Percentiles rank a stretch among this genome's conserved stretches.
phyloP scores from a whole-genome alignment of 768 basidiomycete genomes.

The Gymnopilus dilepis region DNA sequence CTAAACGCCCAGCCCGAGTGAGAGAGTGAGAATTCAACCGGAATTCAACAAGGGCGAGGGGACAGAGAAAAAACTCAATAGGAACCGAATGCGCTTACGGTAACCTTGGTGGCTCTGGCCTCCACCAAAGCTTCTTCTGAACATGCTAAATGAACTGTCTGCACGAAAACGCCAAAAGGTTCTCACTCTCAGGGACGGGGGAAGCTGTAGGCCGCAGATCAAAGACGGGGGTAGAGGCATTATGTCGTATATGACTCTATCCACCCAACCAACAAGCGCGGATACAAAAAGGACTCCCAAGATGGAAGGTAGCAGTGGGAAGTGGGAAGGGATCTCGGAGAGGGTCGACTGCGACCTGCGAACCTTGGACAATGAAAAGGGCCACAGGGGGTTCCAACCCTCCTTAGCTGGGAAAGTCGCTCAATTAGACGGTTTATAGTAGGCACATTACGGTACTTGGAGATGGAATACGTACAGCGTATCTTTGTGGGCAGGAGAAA shows the following conservation, averaged over 20 bases:
- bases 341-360: no score
- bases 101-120: no score
- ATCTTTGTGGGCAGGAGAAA: not conserved
- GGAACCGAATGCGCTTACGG: not conserved
- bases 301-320: constrained; percentile 6
- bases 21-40: no score
- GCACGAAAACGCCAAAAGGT: not conserved
- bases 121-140: no score
- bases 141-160: no score
- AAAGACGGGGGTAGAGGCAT: constrained; percentile 9
- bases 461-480: constrained; percentile 1
- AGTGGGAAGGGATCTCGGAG: no score
- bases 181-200: constrained; percentile 15
- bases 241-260: constrained; percentile 9
- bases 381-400: no score
- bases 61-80: not conserved
- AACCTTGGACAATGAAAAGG: no score
- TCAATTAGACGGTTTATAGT: constrained; percentile 14
- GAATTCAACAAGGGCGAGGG: no score
- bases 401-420: not conserved
- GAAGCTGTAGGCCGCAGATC: not conserved
- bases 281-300: not conserved
- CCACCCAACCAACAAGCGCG: not conserved
- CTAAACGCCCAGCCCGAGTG: constrained; percentile 1
- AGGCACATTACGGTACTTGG: constrained; percentile 5